Conservation (phyloP, 176 grass and related monocot genomes). For the Musa acuminata region DNA sequence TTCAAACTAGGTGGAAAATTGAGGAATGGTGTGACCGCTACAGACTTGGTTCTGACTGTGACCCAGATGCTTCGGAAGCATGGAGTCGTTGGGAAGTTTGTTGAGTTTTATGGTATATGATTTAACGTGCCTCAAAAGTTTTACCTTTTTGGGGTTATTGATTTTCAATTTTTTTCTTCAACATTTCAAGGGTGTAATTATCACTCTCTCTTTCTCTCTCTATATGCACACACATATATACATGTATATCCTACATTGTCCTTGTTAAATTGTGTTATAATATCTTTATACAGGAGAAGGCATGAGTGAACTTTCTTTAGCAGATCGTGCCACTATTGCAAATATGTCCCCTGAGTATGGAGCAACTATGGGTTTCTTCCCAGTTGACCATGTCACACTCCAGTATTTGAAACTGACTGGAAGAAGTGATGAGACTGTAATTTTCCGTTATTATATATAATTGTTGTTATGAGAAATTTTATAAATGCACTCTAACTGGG, state of each 20-base stretch:
- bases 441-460: constrained; percentile 17
- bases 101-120: constrained; percentile 78
- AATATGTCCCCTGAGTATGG: constrained; percentile 99
- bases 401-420: constrained; percentile 93
- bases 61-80: constrained; percentile 97
- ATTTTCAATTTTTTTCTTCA: not conserved
- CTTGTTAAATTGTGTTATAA: not conserved
- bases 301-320: constrained; percentile 78
- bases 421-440: constrained; percentile 88
- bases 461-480: constrained; percentile 6
- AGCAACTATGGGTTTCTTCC: constrained; percentile 99
- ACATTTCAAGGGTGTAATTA: not conserved
- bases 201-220: not conserved
- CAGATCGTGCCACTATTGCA: constrained; percentile 93
- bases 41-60: constrained; percentile 93
- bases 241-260: not conserved
- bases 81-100: constrained; percentile 96
- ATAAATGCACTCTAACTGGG: not conserved
- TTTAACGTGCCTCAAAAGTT: not conserved
- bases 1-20: constrained; percentile 88
- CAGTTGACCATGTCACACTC: constrained; percentile 70
- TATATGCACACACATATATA: not conserved
- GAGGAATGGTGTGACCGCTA: constrained; percentile 86
- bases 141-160: no score
- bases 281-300: constrained; percentile 43